phyloP scores from a whole-genome alignment of 2,329 filamentous ascomycete genomes.

The Lachnellula subtilissima region DNA sequence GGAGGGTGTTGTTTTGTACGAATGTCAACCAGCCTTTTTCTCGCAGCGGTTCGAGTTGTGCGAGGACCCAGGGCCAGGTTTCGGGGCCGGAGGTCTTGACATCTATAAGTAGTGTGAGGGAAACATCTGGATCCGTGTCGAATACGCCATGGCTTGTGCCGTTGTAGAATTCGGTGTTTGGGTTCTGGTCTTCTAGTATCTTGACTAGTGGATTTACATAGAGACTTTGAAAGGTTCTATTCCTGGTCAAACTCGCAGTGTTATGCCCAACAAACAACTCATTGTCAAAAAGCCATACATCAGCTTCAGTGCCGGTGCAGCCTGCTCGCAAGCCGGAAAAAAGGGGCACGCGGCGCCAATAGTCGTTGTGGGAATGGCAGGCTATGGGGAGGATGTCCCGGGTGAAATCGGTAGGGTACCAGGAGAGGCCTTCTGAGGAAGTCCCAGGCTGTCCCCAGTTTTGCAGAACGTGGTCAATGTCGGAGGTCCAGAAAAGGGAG shows the following conservation, averaged over 20 bases:
- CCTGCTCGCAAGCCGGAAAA: slow-evolving; percentile 56
- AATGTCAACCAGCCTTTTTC: slow-evolving; percentile 52
- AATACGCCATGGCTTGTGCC: slow-evolving; percentile 51
- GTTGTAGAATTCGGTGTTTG: slow-evolving; percentile 41
- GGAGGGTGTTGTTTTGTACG: slow-evolving; percentile 46
- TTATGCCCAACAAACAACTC: slow-evolving; percentile 63
- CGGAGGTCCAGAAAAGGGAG: slow-evolving; percentile 29
- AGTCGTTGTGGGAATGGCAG: slow-evolving; percentile 68
- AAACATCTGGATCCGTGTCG: slow-evolving; percentile 45
- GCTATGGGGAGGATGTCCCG: slow-evolving; percentile 49
- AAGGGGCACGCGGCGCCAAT: slow-evolving; percentile 59
- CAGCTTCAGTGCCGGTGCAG: slow-evolving; percentile 62
- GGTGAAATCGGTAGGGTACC: slow-evolving; percentile 48
- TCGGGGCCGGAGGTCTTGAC: slow-evolving; percentile 55
- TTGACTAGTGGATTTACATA: slow-evolving; percentile 61
- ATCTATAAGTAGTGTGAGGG: slow-evolving; percentile 62
- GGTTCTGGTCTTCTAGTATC: slow-evolving; percentile 51
- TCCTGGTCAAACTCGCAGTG: slow-evolving; percentile 45
- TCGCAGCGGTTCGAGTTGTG: slow-evolving; percentile 55
- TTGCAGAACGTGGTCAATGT: slow-evolving; percentile 29
- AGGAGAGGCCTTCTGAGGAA: slow-evolving; percentile 37
- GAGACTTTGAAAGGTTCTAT: slow-evolving; percentile 55
- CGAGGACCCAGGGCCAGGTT: slow-evolving; percentile 49
- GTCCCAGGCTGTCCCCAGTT: slow-evolving; percentile 36
- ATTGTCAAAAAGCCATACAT: slow-evolving; percentile 58